Base-by-base conservation (phyloP, 176 grass and related monocot genomes). In the Stipa capillata region DNA sequence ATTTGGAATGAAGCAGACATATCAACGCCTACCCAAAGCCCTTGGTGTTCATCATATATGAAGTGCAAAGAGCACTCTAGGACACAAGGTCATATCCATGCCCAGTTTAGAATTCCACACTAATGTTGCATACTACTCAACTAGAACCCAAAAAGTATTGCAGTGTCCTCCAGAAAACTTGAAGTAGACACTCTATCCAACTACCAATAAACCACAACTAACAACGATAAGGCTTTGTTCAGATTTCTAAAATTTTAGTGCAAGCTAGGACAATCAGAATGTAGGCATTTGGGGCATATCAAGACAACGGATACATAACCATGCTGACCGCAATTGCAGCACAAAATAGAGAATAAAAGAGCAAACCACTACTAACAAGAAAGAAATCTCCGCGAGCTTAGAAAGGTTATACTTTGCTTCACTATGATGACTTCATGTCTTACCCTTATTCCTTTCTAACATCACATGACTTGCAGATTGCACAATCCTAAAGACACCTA, bases 391-490 rank as follows among this genome's bases (percentile, higher is more conserved):
- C 70, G 69, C 0, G 1, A 27, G 33, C 8, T 70, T 43, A 58
- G 8, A 81, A 75, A 68, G 50, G n/a, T 55, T 79, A 60, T 82
- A 39, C 78, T 83, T 86, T 82, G 82, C 76, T 87, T 57, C 41
- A 81, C 13, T 44, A 21, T 32, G 56, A 56, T 65, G 28, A 14
- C 41, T 60, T 79, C 69, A 60, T 24, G 37, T 37, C 14, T 76
- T 56, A 16, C 43, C 24, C 23, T 58, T 25, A 71, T 36, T 27
- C 34, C 45, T 69, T 49, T 40, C 13, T n/a, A 73, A 65, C 64
- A 79, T 75, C 11, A 77, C 39, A 29, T 77, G 53, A 53, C 77
- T 39, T 47, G 23, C 49, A 58, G 48, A 16, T 86, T 75, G 77
- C 77, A 81, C 39, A 76, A 68, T 55, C 61, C 51, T 69, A 71